These are phyloP conservation scores for Lepiota brunneoincarnata DNA, from an alignment of 768 basidiomycete genomes.

Conservation along the genomic window DNA sequence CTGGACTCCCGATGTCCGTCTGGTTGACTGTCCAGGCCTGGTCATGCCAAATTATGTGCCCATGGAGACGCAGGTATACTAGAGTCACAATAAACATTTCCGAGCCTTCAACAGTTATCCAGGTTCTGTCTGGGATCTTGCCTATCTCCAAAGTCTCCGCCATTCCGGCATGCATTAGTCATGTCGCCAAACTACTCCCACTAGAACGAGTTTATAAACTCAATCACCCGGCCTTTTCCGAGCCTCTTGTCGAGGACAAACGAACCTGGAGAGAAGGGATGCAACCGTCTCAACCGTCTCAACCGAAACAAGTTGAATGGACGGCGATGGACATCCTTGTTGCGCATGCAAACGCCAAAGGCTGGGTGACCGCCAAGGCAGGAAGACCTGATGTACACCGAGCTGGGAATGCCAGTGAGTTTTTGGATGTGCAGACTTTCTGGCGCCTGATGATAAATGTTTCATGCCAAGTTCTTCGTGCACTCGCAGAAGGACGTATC, in stretches of 20 bases:
- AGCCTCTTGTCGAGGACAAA: conserved; percentile 51
- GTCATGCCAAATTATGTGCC: conserved; percentile 84
- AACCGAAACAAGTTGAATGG: conserved; percentile 45
- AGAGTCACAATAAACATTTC: conserved; percentile 3
- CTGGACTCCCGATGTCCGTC: conserved; percentile 80
- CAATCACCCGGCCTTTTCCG: conserved; percentile 42
- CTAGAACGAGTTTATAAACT: conserved; percentile 71
- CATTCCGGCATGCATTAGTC: conserved; percentile 79
- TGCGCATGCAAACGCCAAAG: conserved; percentile 72
- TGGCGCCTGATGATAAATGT: neutral
- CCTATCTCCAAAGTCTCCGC: conserved; percentile 84
- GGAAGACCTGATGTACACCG: conserved; percentile 86
- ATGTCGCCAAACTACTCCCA: conserved; percentile 65
- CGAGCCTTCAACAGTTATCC: neutral
- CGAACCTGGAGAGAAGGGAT: conserved; percentile 73
- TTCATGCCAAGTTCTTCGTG: conserved; percentile 60
- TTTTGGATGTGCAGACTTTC: neutral
- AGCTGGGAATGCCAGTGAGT: conserved; percentile 86
- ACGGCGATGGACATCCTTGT: conserved; percentile 85
- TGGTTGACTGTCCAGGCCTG: conserved; percentile 95
- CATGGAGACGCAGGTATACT: conserved; percentile 75
- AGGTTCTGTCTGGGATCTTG: conserved; percentile 70
- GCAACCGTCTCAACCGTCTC: conserved; percentile 23
- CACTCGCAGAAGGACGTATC: conserved; percentile 79
- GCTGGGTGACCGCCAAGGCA: conserved; percentile 89